Conservation (phyloP, 2,329 filamentous ascomycete genomes). For the Aspergillus udagawae region DNA sequence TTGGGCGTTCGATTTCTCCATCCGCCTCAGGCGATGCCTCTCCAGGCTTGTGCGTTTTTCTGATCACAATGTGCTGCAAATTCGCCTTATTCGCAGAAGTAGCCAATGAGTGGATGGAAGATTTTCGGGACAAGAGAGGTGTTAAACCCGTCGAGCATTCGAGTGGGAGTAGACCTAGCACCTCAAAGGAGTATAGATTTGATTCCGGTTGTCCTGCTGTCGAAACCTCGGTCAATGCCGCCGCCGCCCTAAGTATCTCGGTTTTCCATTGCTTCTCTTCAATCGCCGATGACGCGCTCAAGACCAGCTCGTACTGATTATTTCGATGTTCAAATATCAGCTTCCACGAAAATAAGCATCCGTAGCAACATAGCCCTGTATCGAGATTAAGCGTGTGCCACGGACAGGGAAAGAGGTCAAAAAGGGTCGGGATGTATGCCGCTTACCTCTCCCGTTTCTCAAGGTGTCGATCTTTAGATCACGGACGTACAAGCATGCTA, state of each 20-base stretch:
- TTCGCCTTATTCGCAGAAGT: slow-evolving; percentile 67
- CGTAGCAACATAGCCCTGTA: slow-evolving; percentile 79
- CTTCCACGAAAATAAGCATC: slow-evolving; percentile 88
- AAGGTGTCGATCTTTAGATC: slow-evolving; percentile 35
- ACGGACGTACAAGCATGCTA: slow-evolving; percentile 66
- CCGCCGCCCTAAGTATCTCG: slow-evolving; percentile 55
- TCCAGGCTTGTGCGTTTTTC: slow-evolving; percentile 68
- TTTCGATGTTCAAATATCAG: slow-evolving; percentile 74
- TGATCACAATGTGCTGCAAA: slow-evolving; percentile 75
- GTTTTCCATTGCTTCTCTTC: slow-evolving; percentile 79
- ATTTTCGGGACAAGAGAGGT: slow-evolving; percentile 50
- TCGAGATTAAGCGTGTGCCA: neutral
- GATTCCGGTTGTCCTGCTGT: slow-evolving; percentile 37
- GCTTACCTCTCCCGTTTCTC: slow-evolving; percentile 33
- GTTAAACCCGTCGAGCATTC: slow-evolving; percentile 72
- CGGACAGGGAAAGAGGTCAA: slow-evolving; percentile 7
- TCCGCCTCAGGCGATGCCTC: slow-evolving; percentile 41
- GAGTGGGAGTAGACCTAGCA: slow-evolving; percentile 67
- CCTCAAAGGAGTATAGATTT: slow-evolving; percentile 42
- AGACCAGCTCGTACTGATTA: slow-evolving; percentile 75
- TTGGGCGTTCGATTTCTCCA: slow-evolving; percentile 68
- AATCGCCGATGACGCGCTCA: slow-evolving; percentile 76
- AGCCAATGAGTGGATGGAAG: slow-evolving; percentile 75
- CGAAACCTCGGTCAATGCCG: slow-evolving; percentile 48
- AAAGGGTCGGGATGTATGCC: neutral